Conservation (phyloP, 345 rosid species). For the Lepidium africanum region DNA sequence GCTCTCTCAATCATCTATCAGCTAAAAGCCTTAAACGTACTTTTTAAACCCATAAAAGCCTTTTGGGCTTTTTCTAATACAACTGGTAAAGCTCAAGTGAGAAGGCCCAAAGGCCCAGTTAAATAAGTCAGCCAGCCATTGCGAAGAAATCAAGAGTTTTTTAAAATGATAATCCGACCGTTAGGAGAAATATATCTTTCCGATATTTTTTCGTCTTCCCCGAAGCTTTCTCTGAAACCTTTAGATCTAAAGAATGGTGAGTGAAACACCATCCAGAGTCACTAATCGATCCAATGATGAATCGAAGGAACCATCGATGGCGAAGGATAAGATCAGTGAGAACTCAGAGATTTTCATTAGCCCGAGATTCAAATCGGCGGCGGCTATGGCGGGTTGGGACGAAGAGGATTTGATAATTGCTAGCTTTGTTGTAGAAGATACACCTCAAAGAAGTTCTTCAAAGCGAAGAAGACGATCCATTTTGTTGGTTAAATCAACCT, state of each 20-base stretch:
- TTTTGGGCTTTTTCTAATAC: not conserved
- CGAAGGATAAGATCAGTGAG: slow-evolving; percentile 17
- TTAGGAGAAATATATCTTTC: slow-evolving; percentile 9
- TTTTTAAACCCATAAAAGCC: not conserved
- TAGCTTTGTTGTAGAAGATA: slow-evolving; percentile 73
- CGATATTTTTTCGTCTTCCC: not conserved
- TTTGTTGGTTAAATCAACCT: slow-evolving; percentile 52
- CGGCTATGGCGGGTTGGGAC: slow-evolving; percentile 98
- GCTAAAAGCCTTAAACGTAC: not conserved
- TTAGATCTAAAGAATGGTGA: slow-evolving; percentile 34
- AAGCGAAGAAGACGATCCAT: slow-evolving; percentile 59
- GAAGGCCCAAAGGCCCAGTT: slow-evolving; percentile 15
- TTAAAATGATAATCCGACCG: slow-evolving; percentile 30
- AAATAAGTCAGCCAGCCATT: not conserved
- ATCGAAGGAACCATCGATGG: slow-evolving; percentile 22
- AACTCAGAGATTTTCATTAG: slow-evolving; percentile 44
- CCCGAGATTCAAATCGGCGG: slow-evolving; percentile 80
- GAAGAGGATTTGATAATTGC: slow-evolving; percentile 76
- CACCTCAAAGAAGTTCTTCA: slow-evolving; percentile 54
- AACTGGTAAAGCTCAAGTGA: too few relatives aligned
- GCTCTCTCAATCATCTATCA: not conserved
- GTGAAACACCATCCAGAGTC: slow-evolving; percentile 11
- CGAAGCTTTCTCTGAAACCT: slow-evolving; percentile 1
- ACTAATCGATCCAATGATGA: slow-evolving; percentile 18
- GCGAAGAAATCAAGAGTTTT: not conserved